Base-by-base conservation (phyloP, 805 yeast genomes). In the Zygosaccharomyces lentus region DNA sequence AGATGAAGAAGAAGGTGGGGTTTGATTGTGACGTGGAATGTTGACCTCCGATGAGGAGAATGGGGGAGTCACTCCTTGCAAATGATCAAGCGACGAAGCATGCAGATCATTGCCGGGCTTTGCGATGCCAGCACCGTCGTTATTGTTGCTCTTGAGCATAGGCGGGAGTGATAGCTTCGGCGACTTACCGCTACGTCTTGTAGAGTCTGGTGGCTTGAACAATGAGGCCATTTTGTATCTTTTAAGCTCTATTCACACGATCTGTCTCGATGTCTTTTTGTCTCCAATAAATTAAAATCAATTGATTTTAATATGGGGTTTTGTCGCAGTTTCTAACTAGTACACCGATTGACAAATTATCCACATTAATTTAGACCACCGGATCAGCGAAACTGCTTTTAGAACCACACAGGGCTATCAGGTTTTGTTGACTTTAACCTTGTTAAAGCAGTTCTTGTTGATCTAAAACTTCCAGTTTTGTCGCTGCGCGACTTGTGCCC, bases 81-180 rank as follows among this genome's bases (percentile, higher is more conserved):
- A 25, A 13, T 38, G 41, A 9, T 38, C 41, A 31, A 38, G 34
- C 24, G 41, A 27, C 23, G 41, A 17, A 12, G 26, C 23, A 15
- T 29, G 32, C 16, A 9, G 10, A 12, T 23, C 41, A 27, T 38
- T 15, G 13, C 41, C 15, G 17, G 41, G 23, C 9, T 23, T 37
- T 12, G 27, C 39, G 29, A 36, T 26, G 29, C 30, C 23, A 41
- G 27, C 42, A 48, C 41, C 30, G 42, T 45, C 21, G 47, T 42
- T 46, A 9, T 47, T 52, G 36, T 59, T 45, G 41, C 52, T 53
- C 31, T 60, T 60, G 7, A 60, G 38, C 6, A 64, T 46, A 4
- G 66, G 59, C 12, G 80, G 77, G 16, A 75, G 69, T 27, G 70
- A 69, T 35, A 74, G 56, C 34, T 68, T 62, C 26, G 78, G 79